Evolutionary conservation across 2,329 filamentous ascomycete species (phyloP).

Genomic region (Aspergillus brunneoviolaceus): DNA sequence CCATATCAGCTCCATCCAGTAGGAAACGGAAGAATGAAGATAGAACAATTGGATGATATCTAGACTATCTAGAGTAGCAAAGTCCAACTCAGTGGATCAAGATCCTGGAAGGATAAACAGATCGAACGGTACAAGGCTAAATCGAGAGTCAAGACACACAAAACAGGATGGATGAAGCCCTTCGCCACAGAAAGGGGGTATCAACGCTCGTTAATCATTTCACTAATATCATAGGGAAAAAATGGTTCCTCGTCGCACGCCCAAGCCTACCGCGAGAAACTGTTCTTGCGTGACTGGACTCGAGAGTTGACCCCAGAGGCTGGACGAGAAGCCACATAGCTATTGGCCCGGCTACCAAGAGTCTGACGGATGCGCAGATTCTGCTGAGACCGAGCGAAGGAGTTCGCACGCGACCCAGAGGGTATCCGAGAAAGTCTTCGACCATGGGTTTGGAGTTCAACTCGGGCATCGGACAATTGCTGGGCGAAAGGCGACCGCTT

Average conservation of each 20-base stretch:
- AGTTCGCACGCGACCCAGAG: constrained; percentile 36
- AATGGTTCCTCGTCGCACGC: background rate
- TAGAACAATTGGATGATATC: background rate
- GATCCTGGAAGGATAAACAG: background rate
- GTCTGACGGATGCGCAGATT: constrained; percentile 38
- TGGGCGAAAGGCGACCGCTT: constrained; percentile 65
- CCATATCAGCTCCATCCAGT: background rate
- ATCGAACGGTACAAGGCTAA: background rate
- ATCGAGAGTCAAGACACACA: background rate
- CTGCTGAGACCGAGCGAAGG: constrained; percentile 41
- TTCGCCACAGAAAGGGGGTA: constrained; percentile 1
- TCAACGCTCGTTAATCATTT: constrained; percentile 8
- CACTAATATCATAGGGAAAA: constrained; percentile 4
- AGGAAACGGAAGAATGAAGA: background rate
- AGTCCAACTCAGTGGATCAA: background rate
- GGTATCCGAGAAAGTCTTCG: constrained; percentile 37
- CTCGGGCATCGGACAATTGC: constrained; percentile 52
- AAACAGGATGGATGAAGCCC: constrained; percentile 1
- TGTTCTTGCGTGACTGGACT: constrained; percentile 33
- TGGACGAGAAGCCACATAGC: constrained; percentile 33
- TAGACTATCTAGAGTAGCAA: background rate
- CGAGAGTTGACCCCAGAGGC: constrained; percentile 33
- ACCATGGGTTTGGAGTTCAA: constrained; percentile 32
- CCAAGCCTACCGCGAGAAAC: constrained; percentile 10
- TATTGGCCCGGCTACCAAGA: constrained; percentile 36